A percentile compares a stretch with the other conserved stretches of the same genome.
Conservation (phyloP, 129 eudicot genomes). For the Centella asiatica region DNA sequence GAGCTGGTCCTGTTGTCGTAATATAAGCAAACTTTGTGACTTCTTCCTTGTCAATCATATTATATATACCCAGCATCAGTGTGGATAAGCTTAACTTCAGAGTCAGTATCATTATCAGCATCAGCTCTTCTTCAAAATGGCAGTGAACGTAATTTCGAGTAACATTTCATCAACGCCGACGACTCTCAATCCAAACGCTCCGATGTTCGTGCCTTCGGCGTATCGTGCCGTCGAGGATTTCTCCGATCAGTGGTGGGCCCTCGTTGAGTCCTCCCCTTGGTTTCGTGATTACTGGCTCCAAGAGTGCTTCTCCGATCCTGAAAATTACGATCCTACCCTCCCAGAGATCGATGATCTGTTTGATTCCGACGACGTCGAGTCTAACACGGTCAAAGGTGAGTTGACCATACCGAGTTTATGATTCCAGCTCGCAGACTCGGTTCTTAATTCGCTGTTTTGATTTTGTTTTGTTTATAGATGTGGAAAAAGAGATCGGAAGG, state of each 20-base stretch:
- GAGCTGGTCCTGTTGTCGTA: constrained; percentile 15
- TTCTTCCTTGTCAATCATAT: background rate
- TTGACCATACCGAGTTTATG: background rate
- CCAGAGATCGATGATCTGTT: constrained; percentile 25
- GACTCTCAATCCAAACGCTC: constrained; percentile 83
- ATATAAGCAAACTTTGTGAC: background rate
- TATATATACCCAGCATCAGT: background rate
- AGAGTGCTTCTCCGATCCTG: constrained; percentile 66
- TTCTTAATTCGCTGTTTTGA: background rate
- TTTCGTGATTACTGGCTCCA: constrained; percentile 89
- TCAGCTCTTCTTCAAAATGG: constrained; percentile 5
- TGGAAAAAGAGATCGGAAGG: constrained; percentile 23
- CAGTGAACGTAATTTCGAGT: constrained; percentile 34
- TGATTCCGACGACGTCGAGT: constrained; percentile 18
- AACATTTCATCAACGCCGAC: constrained; percentile 31
- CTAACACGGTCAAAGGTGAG: constrained; percentile 30
- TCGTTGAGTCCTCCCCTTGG: constrained; percentile 77
- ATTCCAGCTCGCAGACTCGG: background rate
- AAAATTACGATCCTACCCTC: constrained; percentile 12
- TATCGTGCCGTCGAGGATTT: constrained; percentile 81
- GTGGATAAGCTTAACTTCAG: background rate
- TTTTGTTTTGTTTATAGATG: constrained; percentile 16
- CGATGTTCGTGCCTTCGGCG: constrained; percentile 65
- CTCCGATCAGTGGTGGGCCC: constrained; percentile 92
- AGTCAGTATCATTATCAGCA: no score